phyloP scores from a whole-genome alignment of 495 filamentous ascomycete genomes.

The Pyrenula aspistea region DNA sequence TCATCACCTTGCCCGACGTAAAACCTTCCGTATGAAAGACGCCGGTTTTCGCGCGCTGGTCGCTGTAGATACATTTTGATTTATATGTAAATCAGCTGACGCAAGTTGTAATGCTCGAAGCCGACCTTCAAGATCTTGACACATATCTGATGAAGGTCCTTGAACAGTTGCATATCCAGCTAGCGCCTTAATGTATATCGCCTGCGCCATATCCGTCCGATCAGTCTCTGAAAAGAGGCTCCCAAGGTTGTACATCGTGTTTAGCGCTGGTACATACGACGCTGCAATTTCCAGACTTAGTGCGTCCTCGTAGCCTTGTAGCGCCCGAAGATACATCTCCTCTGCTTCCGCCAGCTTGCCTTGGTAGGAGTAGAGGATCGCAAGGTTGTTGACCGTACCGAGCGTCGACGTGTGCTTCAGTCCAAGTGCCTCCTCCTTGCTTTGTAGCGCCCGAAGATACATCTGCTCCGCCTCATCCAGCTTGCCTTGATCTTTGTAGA shows the following conservation, averaged over 20 bases:
- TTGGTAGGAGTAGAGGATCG: constrained; percentile 1
- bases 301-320: constrained; percentile 15
- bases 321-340: constrained; percentile 16
- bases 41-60: not conserved
- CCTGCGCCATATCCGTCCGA: constrained; percentile 11
- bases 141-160: constrained; percentile 11
- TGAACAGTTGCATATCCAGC: constrained; percentile 13
- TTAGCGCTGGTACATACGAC: constrained; percentile 13
- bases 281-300: constrained; percentile 11
- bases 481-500: not conserved
- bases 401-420: not conserved
- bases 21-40: not conserved
- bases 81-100: constrained; percentile 3
- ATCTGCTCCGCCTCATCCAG: not conserved
- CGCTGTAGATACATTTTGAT: constrained; percentile 1
- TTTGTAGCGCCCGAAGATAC: not conserved
- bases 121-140: constrained; percentile 7
- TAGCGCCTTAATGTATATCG: constrained; percentile 11
- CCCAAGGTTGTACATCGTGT: constrained; percentile 10
- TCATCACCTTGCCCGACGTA: constrained; percentile 11
- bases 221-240: constrained; percentile 11
- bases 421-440: not conserved
- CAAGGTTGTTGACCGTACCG: not conserved
- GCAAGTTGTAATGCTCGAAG: constrained; percentile 8
- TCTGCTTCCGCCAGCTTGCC: constrained; percentile 17